Evolutionary conservation across 169 alveolate species (phyloP).

Genomic region (Plasmodium cynomolgi): DNA sequence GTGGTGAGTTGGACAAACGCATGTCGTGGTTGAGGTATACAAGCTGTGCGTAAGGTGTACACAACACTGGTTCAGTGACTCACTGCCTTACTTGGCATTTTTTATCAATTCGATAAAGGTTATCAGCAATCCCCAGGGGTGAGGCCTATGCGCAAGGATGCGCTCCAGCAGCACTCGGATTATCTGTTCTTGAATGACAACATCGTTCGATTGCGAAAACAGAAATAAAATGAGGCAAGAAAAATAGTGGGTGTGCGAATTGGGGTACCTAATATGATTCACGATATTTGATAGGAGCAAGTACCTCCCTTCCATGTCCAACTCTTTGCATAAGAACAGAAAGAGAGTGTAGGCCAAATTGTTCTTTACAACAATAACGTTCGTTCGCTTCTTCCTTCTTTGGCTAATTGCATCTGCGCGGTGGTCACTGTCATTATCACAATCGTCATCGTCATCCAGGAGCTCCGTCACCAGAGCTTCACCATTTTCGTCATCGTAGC

Average conservation of each 20-base stretch:
- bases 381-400: neutral
- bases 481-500: neutral
- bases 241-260: conserved; percentile 94
- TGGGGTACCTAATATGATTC: conserved; percentile 97
- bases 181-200: conserved; percentile 93
- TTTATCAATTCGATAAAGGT: conserved; percentile 90
- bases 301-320: conserved; percentile 88
- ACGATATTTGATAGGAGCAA: conserved; percentile 93
- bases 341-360: conserved; percentile 77
- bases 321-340: conserved; percentile 85
- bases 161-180: conserved; percentile 92
- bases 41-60: neutral
- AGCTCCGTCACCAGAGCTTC: neutral
- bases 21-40: neutral
- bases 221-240: conserved; percentile 84
- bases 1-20: neutral
- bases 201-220: conserved; percentile 87
- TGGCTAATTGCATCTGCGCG: neutral
- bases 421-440: neutral
- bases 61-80: neutral
- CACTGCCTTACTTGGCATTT: conserved; percentile 84
- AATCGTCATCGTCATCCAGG: neutral
- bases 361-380: conserved; percentile 49
- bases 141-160: conserved; percentile 92
- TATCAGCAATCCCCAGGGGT: conserved; percentile 97